Percentiles rank a stretch among this genome's conserved stretches.
These are phyloP conservation scores for Nannochloropsis oceanica DNA, from an alignment of 108 stramenopile genomes.

Conservation along the genomic window DNA sequence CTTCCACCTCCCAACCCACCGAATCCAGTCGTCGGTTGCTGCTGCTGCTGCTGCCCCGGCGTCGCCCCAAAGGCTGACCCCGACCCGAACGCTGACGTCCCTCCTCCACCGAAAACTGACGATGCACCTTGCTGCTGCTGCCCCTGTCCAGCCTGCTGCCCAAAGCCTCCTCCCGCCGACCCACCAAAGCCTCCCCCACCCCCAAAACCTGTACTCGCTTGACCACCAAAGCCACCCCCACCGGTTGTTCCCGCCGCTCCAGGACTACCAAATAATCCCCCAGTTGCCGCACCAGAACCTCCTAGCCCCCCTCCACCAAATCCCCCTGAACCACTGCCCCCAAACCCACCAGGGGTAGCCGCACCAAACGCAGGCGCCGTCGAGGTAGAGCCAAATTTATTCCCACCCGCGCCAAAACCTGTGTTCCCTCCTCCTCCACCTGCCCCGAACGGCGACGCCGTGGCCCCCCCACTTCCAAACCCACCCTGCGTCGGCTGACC, in stretches of 20 bases:
- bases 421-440: not conserved
- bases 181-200: not conserved
- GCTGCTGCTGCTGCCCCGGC: not conserved
- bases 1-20: not conserved
- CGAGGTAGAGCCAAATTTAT: not conserved
- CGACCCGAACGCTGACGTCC: not conserved
- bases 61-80: not conserved
- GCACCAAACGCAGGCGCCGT: not conserved
- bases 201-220: not conserved
- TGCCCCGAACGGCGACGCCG: not conserved
- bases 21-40: no score
- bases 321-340: not conserved
- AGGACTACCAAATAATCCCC: not conserved
- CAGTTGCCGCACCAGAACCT: not conserved
- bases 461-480: not conserved
- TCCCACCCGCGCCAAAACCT: not conserved
- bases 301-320: not conserved
- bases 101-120: not conserved
- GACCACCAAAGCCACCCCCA: not conserved
- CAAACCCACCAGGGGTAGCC: not conserved
- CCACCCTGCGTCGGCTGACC: not conserved
- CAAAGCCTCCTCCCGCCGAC: not conserved
- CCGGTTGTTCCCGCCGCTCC: no score
- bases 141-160: not conserved
- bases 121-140: not conserved